These are phyloP conservation scores for Colletotrichum orchidophilum DNA, from an alignment of 2,329 filamentous ascomycete genomes.

Conservation along the genomic window DNA sequence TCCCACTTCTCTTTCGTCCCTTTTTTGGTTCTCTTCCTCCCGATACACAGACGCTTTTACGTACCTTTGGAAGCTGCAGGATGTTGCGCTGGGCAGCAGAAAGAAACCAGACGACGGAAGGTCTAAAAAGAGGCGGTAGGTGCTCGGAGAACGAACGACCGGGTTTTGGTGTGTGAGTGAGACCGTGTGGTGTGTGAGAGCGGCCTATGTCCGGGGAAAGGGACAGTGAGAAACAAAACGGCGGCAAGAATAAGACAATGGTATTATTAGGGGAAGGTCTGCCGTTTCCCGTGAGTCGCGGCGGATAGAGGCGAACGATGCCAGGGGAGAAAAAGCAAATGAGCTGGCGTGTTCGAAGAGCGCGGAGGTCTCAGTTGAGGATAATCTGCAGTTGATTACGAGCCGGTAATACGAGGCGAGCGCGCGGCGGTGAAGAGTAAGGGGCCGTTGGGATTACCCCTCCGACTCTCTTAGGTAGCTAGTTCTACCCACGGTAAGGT, in stretches of 20 bases:
- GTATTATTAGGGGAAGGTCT: constrained; percentile 31
- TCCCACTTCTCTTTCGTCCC: background rate
- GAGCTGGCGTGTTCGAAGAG: constrained; percentile 27
- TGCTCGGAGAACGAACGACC: background rate
- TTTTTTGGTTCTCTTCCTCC: background rate
- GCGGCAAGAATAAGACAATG: constrained; percentile 31
- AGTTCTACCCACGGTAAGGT: background rate
- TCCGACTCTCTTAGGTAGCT: background rate
- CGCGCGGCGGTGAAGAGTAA: background rate
- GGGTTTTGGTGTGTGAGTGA: background rate
- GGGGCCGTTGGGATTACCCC: background rate
- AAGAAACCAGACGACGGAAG: constrained; percentile 1
- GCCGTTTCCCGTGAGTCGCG: constrained; percentile 31
- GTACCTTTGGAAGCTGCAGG: background rate
- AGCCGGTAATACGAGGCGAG: background rate
- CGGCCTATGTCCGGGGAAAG: background rate
- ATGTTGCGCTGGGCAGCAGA: constrained; percentile 5
- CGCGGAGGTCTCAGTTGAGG: constrained; percentile 20
- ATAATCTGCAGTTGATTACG: constrained; percentile 1
- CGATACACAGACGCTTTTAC: background rate
- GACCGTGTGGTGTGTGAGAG: background rate
- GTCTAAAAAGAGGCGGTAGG: background rate
- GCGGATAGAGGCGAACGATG: constrained; percentile 14
- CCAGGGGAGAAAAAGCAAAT: constrained; percentile 32
- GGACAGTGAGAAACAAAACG: constrained; percentile 21